phyloP scores from a whole-genome alignment of 768 basidiomycete species.

The Infundibulicybe gibba region DNA sequence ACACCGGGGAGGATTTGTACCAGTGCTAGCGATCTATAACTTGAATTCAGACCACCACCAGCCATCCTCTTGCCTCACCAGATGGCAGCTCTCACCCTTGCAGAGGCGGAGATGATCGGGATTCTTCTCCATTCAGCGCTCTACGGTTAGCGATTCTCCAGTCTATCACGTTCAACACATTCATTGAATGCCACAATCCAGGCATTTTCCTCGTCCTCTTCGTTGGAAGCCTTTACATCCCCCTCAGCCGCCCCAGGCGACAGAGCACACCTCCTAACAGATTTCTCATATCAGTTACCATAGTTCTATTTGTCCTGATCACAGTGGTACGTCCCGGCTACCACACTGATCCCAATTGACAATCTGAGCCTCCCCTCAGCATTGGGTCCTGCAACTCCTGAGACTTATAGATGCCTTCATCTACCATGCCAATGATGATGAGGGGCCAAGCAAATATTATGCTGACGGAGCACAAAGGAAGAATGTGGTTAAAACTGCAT shows the following conservation, averaged over 20 bases:
- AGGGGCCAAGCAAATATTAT: neutral
- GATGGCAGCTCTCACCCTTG: too few species aligned
- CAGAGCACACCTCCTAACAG: conserved; percentile 1
- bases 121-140: too few species aligned
- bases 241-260: neutral
- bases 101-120: too few species aligned
- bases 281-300: conserved; percentile 1
- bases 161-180: too few species aligned
- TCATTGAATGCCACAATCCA: neutral
- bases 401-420: conserved; percentile 5
- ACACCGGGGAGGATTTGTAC: too few species aligned
- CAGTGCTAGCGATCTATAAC: too few species aligned
- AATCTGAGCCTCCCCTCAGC: neutral
- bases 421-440: neutral
- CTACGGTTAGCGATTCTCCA: too few species aligned
- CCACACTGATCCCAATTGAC: neutral
- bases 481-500: conserved; percentile 3
- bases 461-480: neutral
- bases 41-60: too few species aligned
- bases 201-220: conserved; percentile 4
- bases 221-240: conserved; percentile 3
- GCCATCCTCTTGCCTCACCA: too few species aligned
- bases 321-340: neutral
- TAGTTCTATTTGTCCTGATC: conserved; percentile 1
- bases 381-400: conserved; percentile 4